Evolutionary conservation across 1,284 basidiomycete genomes (phyloP), one percentile per base, ranked within the genome.

Genomic region (Apiotrichum sp.): DNA sequence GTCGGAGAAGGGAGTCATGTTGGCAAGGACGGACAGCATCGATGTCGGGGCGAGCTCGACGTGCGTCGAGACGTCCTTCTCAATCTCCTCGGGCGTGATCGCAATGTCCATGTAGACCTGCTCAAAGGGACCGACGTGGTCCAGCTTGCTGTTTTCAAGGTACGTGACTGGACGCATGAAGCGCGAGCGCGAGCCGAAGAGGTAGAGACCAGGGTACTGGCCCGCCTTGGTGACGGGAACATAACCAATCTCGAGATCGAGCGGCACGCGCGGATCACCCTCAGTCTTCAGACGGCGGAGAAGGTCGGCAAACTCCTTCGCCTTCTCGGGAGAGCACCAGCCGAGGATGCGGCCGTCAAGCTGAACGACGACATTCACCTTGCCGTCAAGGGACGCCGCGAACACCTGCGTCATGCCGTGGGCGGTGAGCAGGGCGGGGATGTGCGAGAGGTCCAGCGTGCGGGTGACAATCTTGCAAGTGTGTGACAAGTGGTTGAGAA

Each of bases 91-190:
- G 4, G 86, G 86, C 53, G 85, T 89, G 71, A 92, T 88, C 0
- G 96, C 95, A 69, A 99, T 89, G 73, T 99, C 90, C 88, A 98
- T 93, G 76, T 98, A 99, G 9, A 98, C 96, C 77, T 99, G 96
- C 77, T 99, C 96, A 66, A 98, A 99, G 2, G 95, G 84, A 3
- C 96, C 96, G 51, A 98, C 82, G 73, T 89, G 89, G 74, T 99
- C 96, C 64, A 88, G 82, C 64, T 83, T 82, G 52, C 86, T 87
- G 73, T 98, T 98, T 58, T 81, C 79, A 45, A 98, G 78, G 75
- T 89, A 93, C 67, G 88, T 92, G 59, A 98, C 96, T 3, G 97
- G 95, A 46, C 96, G 83, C 95, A 99, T 98, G 93, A 99, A 97
- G 59, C 96, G 82, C 44, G 91, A 83, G 52, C 85, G 83, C 13